Percentiles rank a stretch among this genome's conserved stretches.
phyloP scores from a whole-genome alignment of 2,329 filamentous ascomycete species.

The Phaeosphaeriaceae sp. region DNA sequence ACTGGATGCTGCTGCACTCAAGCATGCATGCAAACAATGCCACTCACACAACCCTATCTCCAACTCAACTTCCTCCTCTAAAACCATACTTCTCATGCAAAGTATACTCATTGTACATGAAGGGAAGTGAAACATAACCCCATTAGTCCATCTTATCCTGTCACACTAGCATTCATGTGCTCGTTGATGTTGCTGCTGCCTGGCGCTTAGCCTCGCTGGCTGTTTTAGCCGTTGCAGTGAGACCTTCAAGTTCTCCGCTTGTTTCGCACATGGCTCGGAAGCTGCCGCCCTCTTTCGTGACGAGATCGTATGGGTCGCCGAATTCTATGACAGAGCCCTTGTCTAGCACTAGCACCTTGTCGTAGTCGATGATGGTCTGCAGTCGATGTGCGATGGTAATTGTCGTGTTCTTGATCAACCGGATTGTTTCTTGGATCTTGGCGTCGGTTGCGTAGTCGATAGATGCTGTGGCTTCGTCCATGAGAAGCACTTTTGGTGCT shows the following conservation, averaged over 20 bases:
- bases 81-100: too few species aligned
- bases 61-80: too few species aligned
- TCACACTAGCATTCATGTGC: too few species aligned
- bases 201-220: slow-evolving; percentile 52
- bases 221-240: slow-evolving; percentile 63
- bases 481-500: slow-evolving; percentile 89
- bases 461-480: slow-evolving; percentile 98
- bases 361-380: slow-evolving; percentile 97
- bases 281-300: slow-evolving; percentile 65
- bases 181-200: too few species aligned
- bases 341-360: slow-evolving; percentile 94
- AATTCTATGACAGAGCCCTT: slow-evolving; percentile 87
- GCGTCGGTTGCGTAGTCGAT: slow-evolving; percentile 96
- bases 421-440: slow-evolving; percentile 95
- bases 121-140: too few species aligned
- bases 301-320: slow-evolving; percentile 83
- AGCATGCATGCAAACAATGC: too few species aligned
- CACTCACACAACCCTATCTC: too few species aligned
- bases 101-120: too few species aligned
- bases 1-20: too few species aligned
- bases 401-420: slow-evolving; percentile 89
- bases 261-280: slow-evolving; percentile 74
- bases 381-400: slow-evolving; percentile 96
- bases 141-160: too few species aligned
- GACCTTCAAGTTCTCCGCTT: slow-evolving; percentile 63